Evolutionary conservation across 495 filamentous ascomycete species (phyloP), one percentile per base, ranked within the genome.

Genomic region (Xylaria palmicola): DNA sequence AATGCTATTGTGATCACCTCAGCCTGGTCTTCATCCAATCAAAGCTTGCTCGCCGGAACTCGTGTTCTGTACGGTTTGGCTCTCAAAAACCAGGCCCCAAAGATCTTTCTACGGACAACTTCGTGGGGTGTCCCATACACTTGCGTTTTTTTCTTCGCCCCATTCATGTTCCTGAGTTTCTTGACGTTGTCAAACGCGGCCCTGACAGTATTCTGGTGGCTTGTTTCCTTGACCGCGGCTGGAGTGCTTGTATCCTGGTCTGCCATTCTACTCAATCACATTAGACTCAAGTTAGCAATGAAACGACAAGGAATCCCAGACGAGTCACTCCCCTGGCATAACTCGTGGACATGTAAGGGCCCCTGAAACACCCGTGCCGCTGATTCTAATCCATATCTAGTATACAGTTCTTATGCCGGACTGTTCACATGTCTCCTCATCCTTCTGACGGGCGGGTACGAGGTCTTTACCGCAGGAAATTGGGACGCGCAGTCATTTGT

Each of bases 1-100:
- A 91, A 89, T 34, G 81, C 85, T 1, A 76, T 87, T 5, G 90
- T 93, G 51, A 79, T 90, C 40, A 84, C 88, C 9, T 90, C 87
- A 3, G 89, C 88, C 2, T 88, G 89, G 77, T 85, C 84, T 17
- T 85, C 88, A 3, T 83, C 83, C 15, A 90, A 90, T 63, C 86
- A 86, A 48, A 77, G 79, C 26, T 78, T 88, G 13, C 84, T 78
- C 54, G 82, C 82, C 19, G 88, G 85, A 8, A 86, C 84, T 0
- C 77, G 87, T 34, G 84, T 86, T 3, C 71, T 89, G 24, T 88
- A 88, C 65, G 81, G 84, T 7, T 72, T 89, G 32, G 82, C 84
- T 3, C 66, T 87, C 26, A 85, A 88, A 57, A 79, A 69, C 53
- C 86, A 77, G 72, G 86, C 71, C 17, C 86, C 86, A 0, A 79